phyloP scores from a whole-genome alignment of 768 basidiomycete species.

The Dioszegia crocea region DNA sequence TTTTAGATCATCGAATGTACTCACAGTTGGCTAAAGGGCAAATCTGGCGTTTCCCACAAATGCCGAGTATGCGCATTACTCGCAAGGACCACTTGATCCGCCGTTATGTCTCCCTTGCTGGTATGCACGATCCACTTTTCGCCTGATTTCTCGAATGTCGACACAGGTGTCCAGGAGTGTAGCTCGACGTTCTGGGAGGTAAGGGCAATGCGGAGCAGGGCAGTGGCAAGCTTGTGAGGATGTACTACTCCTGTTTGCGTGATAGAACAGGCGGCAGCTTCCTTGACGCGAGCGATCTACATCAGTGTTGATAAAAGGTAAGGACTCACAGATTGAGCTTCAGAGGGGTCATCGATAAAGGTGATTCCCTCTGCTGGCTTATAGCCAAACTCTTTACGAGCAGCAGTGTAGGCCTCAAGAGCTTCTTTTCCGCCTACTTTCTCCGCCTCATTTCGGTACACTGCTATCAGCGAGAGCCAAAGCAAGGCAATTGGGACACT shows the following conservation, averaged over 20 bases:
- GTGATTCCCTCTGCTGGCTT: neutral
- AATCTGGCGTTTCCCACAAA: neutral
- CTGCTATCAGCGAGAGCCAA: conserved; percentile 1
- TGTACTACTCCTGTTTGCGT: conserved; percentile 29
- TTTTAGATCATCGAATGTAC: too few species aligned
- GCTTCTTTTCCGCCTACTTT: conserved; percentile 7
- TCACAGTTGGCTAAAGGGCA: neutral
- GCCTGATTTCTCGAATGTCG: neutral
- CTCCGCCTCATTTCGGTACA: conserved; percentile 9
- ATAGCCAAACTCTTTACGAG: conserved; percentile 50
- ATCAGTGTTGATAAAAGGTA: too few species aligned
- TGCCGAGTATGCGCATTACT: conserved; percentile 2
- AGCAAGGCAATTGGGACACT: neutral
- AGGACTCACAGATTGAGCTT: conserved; percentile 56
- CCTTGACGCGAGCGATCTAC: conserved; percentile 6
- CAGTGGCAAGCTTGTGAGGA: conserved; percentile 33
- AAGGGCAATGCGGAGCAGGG: conserved; percentile 20
- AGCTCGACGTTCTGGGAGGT: conserved; percentile 6
- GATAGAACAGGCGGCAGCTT: conserved; percentile 11
- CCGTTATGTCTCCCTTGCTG: conserved; percentile 10
- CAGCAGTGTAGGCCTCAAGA: conserved; percentile 7
- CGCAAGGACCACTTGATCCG: conserved; percentile 21
- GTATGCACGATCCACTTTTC: conserved; percentile 5
- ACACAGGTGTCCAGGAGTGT: conserved; percentile 27
- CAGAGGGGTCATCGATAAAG: conserved; percentile 45